Evolutionary conservation across 768 basidiomycete genomes (phyloP), one percentile per base, ranked within the genome.

Genomic region (Mycena rebaudengoi): DNA sequence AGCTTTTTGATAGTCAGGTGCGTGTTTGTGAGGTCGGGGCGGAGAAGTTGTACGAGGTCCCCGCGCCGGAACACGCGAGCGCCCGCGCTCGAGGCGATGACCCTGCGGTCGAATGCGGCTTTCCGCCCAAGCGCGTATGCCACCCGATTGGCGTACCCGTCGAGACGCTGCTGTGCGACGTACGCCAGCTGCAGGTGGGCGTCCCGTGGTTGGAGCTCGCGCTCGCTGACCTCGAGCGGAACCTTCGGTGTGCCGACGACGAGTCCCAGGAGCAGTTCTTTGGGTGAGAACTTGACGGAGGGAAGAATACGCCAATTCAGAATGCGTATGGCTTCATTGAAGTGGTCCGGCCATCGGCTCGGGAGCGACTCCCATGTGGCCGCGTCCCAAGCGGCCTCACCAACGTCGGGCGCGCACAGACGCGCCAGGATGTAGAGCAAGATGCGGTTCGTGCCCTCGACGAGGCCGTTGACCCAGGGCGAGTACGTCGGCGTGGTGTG

Each of bases 11-110:
- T n/a, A n/a, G n/a, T n/a, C n/a, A n/a, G n/a, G n/a, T n/a, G n/a
- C n/a, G n/a, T n/a, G n/a, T n/a, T n/a, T n/a, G n/a, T n/a, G n/a
- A n/a, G n/a, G n/a, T n/a, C n/a, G n/a, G n/a, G n/a, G 21, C 71
- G 43, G 30, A 73, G 72, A 0, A 79, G 64, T 60, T 79, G 77
- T 8, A 77, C 74, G 2, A 79, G 68, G 10, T 77, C 62, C 0
- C 74, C 72, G 7, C 16, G 7, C 5, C 51, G 7, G 60, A 79
- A 79, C 13, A 65, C 40, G 4, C 74, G 68, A 29, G 67, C 73
- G 7, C 71, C 56, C 11, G 60, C 37, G 21, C 40, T 30, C 11
- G n/a, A 28, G 4, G 16, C 26, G 20, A 60, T 16, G 1, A 78
- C 69, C 16, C 53, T 51, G n/a, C n/a, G n/a, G n/a, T n/a, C n/a